Evolutionary conservation across 2,329 filamentous ascomycete genomes (phyloP).

Genomic region (Coniochaeta ligniaria): DNA sequence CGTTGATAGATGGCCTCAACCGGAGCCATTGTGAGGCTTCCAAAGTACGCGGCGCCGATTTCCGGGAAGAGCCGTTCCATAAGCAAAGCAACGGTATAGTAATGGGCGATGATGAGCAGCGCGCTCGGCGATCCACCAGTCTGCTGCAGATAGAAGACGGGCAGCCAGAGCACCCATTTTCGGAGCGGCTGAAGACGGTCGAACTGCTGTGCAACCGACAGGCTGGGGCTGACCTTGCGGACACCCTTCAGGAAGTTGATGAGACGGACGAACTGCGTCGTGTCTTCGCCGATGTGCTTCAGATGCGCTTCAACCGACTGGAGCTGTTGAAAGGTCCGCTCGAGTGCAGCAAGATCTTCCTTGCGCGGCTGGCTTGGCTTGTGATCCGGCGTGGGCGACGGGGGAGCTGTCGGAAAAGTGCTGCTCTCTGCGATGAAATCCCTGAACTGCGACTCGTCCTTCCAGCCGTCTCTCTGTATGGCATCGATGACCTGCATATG

Average conservation of each 20-base stretch:
- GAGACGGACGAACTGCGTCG: constrained; percentile 60
- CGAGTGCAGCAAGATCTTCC: constrained; percentile 63
- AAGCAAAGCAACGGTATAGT: constrained; percentile 81
- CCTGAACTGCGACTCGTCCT: constrained; percentile 78
- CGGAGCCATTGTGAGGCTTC: constrained; percentile 68
- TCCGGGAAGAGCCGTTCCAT: constrained; percentile 90
- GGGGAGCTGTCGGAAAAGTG: constrained; percentile 61
- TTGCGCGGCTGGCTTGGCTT: constrained; percentile 56
- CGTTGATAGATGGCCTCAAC: constrained; percentile 79
- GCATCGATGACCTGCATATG: constrained; percentile 68
- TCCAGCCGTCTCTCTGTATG: constrained; percentile 74
- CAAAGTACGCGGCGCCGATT: constrained; percentile 83
- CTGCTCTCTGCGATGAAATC: constrained; percentile 76
- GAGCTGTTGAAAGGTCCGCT: constrained; percentile 59
- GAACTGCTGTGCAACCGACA: constrained; percentile 78
- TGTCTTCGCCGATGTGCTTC: constrained; percentile 62
- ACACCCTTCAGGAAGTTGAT: constrained; percentile 67
- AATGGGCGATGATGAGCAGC: constrained; percentile 78
- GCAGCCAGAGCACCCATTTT: constrained; percentile 94
- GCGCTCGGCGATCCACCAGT: constrained; percentile 70
- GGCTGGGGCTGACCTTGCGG: constrained; percentile 60
- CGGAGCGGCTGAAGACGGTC: constrained; percentile 81
- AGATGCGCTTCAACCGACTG: constrained; percentile 61
- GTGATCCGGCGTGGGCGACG: constrained; percentile 54
- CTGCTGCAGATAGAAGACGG: constrained; percentile 73